These are phyloP conservation scores for Tetradesmus obliquus DNA, from an alignment of 139 green algal genomes.

Conservation along the genomic window DNA sequence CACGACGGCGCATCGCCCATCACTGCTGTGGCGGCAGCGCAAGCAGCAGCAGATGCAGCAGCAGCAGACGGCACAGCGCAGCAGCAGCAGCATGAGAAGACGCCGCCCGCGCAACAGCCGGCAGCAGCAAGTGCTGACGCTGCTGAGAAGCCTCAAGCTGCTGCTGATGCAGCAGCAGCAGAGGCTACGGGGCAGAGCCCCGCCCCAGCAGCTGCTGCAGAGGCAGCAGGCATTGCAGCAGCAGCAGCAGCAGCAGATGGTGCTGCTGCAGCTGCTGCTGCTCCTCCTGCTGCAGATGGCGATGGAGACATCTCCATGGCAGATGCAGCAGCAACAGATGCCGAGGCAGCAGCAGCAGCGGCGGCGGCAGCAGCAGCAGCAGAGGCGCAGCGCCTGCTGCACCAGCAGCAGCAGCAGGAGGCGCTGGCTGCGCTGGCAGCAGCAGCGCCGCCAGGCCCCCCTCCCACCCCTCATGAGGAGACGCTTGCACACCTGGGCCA, in stretches of 20 bases:
- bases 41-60: constrained; percentile 30
- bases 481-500: constrained; percentile 8
- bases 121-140: not conserved
- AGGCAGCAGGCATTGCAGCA: constrained; percentile 36
- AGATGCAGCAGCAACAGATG: constrained; percentile 23
- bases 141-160: not conserved
- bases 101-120: not conserved
- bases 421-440: not conserved
- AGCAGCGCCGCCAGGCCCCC: not conserved
- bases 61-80: constrained; percentile 22
- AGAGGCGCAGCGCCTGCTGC: not conserved
- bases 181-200: not conserved
- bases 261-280: not conserved
- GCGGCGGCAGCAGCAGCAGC: constrained; percentile 8
- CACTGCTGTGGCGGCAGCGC: not conserved
- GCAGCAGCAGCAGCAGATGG: constrained; percentile 7
- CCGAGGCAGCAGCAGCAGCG: constrained; percentile 24
- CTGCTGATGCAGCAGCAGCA: not conserved
- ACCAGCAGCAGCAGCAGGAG: constrained; percentile 31
- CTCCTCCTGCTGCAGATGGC: not conserved
- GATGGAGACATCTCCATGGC: not conserved
- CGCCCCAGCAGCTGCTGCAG: constrained; percentile 2
- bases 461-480: not conserved
- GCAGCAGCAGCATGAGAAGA: constrained; percentile 17
- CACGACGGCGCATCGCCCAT: not conserved